Percentiles rank a stretch among this genome's conserved stretches.
phyloP scores from a whole-genome alignment of 805 yeast genomes.

The Hanseniaspora taiwanica region DNA sequence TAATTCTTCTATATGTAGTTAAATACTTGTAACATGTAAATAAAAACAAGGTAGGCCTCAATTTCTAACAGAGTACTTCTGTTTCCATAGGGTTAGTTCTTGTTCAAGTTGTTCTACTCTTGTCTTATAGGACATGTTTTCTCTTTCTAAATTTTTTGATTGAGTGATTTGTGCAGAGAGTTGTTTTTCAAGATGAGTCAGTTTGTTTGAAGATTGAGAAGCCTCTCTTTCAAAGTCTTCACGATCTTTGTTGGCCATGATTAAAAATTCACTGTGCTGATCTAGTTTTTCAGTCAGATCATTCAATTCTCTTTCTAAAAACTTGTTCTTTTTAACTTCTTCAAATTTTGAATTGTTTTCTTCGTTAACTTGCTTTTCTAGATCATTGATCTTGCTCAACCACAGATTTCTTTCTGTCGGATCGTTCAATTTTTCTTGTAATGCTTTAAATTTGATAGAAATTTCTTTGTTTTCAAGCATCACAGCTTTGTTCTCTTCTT shows the following conservation, averaged over 20 bases:
- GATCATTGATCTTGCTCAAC: constrained; percentile 39
- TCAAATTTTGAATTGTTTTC: constrained; percentile 38
- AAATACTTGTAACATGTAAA: no score
- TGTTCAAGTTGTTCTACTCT: constrained; percentile 37
- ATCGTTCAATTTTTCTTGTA: constrained; percentile 36
- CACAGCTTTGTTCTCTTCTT: constrained; percentile 56
- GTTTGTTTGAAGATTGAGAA: constrained; percentile 29
- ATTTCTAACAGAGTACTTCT: constrained; percentile 21
- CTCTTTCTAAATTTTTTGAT: constrained; percentile 40
- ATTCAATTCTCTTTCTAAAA: constrained; percentile 38
- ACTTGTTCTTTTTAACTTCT: constrained; percentile 35
- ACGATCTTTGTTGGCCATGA: constrained; percentile 46
- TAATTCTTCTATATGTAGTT: no score
- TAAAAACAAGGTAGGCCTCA: not conserved
- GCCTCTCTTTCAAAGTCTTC: constrained; percentile 40
- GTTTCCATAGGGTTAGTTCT: constrained; percentile 46
- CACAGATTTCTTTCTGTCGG: constrained; percentile 43
- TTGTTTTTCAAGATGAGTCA: constrained; percentile 30
- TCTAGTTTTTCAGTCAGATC: constrained; percentile 40
- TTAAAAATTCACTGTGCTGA: constrained; percentile 36
- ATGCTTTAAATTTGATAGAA: constrained; percentile 28
- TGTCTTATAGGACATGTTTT: constrained; percentile 41
- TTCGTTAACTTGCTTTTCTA: constrained; percentile 37
- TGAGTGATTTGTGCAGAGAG: constrained; percentile 32
- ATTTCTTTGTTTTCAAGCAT: constrained; percentile 42